Evolutionary conservation across 371 early-diverging fungal species (phyloP).

Genomic region (Mucor saturninus): DNA sequence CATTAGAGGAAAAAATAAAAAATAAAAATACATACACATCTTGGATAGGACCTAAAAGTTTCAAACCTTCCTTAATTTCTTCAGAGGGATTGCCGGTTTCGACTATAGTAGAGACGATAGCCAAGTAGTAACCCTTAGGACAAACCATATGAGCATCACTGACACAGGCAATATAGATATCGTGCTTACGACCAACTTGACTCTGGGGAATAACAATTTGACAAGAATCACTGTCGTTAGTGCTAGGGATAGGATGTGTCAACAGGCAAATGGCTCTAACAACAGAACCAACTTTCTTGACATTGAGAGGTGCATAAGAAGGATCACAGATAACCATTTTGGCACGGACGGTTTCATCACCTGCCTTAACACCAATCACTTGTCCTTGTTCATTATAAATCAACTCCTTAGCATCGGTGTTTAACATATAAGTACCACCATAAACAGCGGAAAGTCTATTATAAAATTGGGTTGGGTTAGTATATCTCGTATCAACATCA

Average conservation of each 20-base stretch:
- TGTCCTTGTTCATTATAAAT: conserved; percentile 79
- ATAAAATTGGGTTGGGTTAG: not conserved
- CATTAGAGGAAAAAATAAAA: not conserved
- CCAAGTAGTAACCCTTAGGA: conserved; percentile 85
- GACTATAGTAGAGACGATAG: conserved; percentile 95
- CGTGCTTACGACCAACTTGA: conserved; percentile 90
- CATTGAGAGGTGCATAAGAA: conserved; percentile 83
- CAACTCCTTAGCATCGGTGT: conserved; percentile 87
- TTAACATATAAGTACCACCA: conserved; percentile 98
- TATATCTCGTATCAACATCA: not conserved
- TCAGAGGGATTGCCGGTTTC: conserved; percentile 86
- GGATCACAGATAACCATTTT: conserved; percentile 95
- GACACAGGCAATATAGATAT: conserved; percentile 95
- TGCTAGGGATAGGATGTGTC: conserved; percentile 91
- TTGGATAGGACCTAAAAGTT: conserved; percentile 87
- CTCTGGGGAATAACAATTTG: conserved; percentile 98
- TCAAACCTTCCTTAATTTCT: conserved; percentile 87
- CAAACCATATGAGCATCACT: conserved; percentile 91
- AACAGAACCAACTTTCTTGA: conserved; percentile 81
- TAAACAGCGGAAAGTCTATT: conserved; percentile 90
- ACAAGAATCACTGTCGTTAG: conserved; percentile 89
- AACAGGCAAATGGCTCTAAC: conserved; percentile 96
- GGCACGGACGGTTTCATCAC: conserved; percentile 81
- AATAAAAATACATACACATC: conserved; percentile 66
- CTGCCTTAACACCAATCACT: conserved; percentile 88